Evolutionary conservation across 129 eudicot species (phyloP).

Genomic region (Centaurea solstitialis): DNA sequence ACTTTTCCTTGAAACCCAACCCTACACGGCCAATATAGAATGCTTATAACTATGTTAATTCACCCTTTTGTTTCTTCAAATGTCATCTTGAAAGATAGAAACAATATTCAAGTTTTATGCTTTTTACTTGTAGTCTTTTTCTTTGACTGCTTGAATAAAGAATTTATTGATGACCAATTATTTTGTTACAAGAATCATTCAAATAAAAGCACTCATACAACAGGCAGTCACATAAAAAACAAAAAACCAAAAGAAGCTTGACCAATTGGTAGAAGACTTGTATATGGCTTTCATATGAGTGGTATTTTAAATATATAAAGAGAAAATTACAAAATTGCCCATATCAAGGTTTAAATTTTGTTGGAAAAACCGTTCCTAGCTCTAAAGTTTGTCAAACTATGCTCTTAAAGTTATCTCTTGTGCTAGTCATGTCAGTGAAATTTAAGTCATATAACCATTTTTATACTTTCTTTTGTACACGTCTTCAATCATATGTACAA

Average conservation of each 20-base stretch:
- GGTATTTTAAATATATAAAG: not conserved
- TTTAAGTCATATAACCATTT: not conserved
- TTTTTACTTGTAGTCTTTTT: slow-evolving; percentile 12
- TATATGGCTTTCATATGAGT: not conserved
- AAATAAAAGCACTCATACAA: not conserved
- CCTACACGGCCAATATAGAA: not conserved
- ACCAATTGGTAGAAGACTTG: slow-evolving; percentile 9
- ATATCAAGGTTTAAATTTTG: not conserved
- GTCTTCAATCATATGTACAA: not conserved
- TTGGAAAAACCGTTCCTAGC: not conserved
- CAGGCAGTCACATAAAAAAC: not conserved
- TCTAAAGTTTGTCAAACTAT: no score
- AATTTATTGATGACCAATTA: not conserved
- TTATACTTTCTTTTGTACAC: not conserved
- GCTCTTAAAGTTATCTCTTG: no score
- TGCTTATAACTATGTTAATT: not conserved
- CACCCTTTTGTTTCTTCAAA: not conserved
- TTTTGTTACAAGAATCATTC: not conserved
- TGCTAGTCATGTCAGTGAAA: not conserved
- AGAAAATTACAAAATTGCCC: not conserved
- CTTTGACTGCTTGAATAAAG: not conserved
- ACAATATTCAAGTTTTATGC: not conserved
- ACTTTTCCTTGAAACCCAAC: no score
- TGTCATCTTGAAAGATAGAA: not conserved
- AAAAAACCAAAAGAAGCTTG: not conserved